Evolutionary conservation across 1,284 basidiomycete species (phyloP).

Genomic region (Puccinia triticina): DNA sequence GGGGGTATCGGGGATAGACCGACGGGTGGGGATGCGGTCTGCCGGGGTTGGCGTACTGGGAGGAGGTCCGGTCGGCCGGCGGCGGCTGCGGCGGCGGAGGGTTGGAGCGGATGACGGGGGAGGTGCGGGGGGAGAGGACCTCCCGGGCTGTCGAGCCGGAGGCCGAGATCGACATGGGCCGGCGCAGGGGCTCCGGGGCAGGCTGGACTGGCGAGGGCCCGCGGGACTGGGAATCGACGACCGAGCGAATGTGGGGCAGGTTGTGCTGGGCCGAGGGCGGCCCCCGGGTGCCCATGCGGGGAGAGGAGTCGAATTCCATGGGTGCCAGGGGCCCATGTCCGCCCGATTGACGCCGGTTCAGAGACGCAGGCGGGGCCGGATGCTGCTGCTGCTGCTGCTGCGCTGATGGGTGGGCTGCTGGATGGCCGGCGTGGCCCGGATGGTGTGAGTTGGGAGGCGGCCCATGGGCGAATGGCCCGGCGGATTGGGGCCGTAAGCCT

Average conservation of each 20-base stretch:
- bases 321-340: slow-evolving; percentile 73
- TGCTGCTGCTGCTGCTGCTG: slow-evolving; percentile 26
- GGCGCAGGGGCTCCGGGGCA: slow-evolving; percentile 34
- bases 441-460: slow-evolving; percentile 22
- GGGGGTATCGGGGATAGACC: slow-evolving; percentile 29
- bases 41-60: slow-evolving; percentile 15
- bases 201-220: slow-evolving; percentile 34
- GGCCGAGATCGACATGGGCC: slow-evolving; percentile 25
- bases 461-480: slow-evolving; percentile 40
- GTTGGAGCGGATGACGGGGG: slow-evolving; percentile 36
- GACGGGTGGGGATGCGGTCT: slow-evolving; percentile 17
- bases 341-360: slow-evolving; percentile 51
- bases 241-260: slow-evolving; percentile 43
- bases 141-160: not conserved
- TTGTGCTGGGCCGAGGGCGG: slow-evolving; percentile 37
- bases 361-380: slow-evolving; percentile 15
- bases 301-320: slow-evolving; percentile 77
- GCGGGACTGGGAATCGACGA: slow-evolving; percentile 47
- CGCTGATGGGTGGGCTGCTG: slow-evolving; percentile 14
- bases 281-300: slow-evolving; percentile 34
- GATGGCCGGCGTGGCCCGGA: slow-evolving; percentile 27
- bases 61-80: slow-evolving; percentile 12
- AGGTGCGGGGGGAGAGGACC: slow-evolving; percentile 37
- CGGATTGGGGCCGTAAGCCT: slow-evolving; percentile 36
- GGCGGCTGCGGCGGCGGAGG: too few relatives aligned